These are phyloP conservation scores for Podila minutissima DNA, from an alignment of 192 early-diverging fungal species.

Conservation along the genomic window DNA sequence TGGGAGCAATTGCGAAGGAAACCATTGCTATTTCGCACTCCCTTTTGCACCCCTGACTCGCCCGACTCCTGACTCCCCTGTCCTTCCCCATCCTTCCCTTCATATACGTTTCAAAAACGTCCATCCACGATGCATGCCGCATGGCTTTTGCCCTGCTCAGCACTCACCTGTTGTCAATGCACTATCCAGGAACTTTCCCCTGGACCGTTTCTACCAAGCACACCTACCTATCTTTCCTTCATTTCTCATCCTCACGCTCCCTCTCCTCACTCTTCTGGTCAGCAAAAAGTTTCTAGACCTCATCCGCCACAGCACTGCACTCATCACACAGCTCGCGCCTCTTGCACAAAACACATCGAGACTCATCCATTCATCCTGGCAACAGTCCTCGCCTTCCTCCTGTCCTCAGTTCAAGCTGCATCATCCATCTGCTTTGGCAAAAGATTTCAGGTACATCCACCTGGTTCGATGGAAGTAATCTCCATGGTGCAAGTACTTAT, in stretches of 20 bases:
- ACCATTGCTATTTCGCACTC: too few species aligned
- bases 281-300: neutral
- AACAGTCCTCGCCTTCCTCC: slow-evolving; percentile 11
- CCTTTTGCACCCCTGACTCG: too few species aligned
- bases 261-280: neutral
- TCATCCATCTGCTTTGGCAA: slow-evolving; percentile 2
- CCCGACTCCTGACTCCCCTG: too few species aligned
- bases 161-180: too few species aligned
- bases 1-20: too few species aligned
- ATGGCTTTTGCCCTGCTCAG: too few species aligned
- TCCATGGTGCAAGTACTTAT: slow-evolving; percentile 18
- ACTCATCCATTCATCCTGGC: slow-evolving; percentile 13
- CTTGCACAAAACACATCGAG: slow-evolving; percentile 5
- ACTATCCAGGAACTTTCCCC: too few species aligned
- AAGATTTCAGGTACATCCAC: slow-evolving; percentile 19
- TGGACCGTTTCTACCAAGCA: too few species aligned
- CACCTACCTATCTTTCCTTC: too few species aligned
- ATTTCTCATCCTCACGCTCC: neutral
- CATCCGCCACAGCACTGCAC: neutral
- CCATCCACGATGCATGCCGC: too few species aligned
- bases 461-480: slow-evolving; percentile 40
- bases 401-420: slow-evolving; percentile 9
- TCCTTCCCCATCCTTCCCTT: too few species aligned
- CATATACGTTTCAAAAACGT: too few species aligned
- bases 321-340: neutral